Percentiles rank a stretch among this genome's conserved stretches.
These are phyloP conservation scores for Phytopythium delawarense DNA, from an alignment of 352 stramenopile genomes.

Conservation along the genomic window DNA sequence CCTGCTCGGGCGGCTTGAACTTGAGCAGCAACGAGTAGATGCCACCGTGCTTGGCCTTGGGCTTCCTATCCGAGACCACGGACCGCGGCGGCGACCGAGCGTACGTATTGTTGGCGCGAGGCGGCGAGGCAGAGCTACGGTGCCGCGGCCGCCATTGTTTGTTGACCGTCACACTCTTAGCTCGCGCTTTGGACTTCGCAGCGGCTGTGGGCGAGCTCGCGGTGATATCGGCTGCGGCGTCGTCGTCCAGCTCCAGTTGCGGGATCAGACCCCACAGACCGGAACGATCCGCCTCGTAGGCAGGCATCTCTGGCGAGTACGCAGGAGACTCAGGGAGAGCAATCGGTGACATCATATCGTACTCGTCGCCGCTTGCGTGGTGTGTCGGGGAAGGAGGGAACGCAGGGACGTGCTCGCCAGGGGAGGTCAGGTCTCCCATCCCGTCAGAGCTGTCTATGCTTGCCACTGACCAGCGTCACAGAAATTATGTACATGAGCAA, in stretches of 20 bases:
- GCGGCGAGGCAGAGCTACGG: slow-evolving; percentile 11
- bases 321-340: slow-evolving; percentile 38
- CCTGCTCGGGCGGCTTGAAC: slow-evolving; percentile 40
- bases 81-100: slow-evolving; percentile 10
- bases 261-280: neutral
- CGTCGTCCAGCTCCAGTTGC: neutral
- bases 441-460: slow-evolving; percentile 10
- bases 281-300: slow-evolving; percentile 1
- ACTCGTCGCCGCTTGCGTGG: slow-evolving; percentile 38
- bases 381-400: slow-evolving; percentile 35
- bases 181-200: neutral
- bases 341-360: slow-evolving; percentile 64
- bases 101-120: slow-evolving; percentile 11
- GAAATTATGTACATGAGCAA: neutral
- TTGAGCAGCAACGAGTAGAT: slow-evolving; percentile 80
- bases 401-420: slow-evolving; percentile 28
- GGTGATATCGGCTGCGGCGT: neutral
- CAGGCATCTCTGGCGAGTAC: neutral
- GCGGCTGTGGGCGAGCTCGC: too few relatives aligned
- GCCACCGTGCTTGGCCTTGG: slow-evolving; percentile 64
- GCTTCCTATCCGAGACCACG: slow-evolving; percentile 26
- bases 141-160: neutral
- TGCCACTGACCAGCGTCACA: slow-evolving; percentile 3
- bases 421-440: slow-evolving; percentile 32
- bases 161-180: neutral